Evolutionary conservation across 768 basidiomycete species (phyloP), one percentile per base, ranked within the genome.

Genomic region (Mycena galopus): DNA sequence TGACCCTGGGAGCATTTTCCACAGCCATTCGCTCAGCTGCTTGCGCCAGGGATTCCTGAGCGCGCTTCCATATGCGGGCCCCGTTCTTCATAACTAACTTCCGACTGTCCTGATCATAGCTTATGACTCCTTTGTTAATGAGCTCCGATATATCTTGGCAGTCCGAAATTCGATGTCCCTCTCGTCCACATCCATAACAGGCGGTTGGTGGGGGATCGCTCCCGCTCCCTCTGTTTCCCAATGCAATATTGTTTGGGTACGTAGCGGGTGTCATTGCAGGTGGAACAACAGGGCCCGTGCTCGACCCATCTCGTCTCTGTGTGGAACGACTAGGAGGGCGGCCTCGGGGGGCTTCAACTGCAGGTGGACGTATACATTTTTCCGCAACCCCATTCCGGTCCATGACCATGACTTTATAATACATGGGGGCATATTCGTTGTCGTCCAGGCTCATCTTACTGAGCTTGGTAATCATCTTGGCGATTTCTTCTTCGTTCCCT

Each of bases 391-490:
- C 35, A 37, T 14, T 37, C 35, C 14, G 10, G 4, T 37, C 35
- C 44, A 47, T n/a, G 8, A 67, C 66, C 47, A 74, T 57, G 3
- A 69, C 71, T 27, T 65, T 55, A 33, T 69, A 75, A 33, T 70
- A 74, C 2, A 67, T 61, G 1, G 71, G 29, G 25, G 64, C 56
- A 59, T 77, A 74, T 21, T 67, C 66, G 2, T 67, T 50, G 32
- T 77, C 73, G 25, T 73, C 61, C 0, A 73, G 5, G 5, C 57
- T 35, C 71, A 75, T 77, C 3, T 25, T 33, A 39, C 64, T 71
- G n/a, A 74, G 57, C 58, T 37, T 37, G 4, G 11, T 37, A 37
- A 37, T 37, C 35, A 37, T 1, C 35, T 37, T 37, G 2, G 35
- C 4, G 35, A 37, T 37, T 37, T 37, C 35, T 1, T 37, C 35